Base-by-base conservation (phyloP, 192 early-diverging fungal genomes). In the Rhizophagus clarus region DNA sequence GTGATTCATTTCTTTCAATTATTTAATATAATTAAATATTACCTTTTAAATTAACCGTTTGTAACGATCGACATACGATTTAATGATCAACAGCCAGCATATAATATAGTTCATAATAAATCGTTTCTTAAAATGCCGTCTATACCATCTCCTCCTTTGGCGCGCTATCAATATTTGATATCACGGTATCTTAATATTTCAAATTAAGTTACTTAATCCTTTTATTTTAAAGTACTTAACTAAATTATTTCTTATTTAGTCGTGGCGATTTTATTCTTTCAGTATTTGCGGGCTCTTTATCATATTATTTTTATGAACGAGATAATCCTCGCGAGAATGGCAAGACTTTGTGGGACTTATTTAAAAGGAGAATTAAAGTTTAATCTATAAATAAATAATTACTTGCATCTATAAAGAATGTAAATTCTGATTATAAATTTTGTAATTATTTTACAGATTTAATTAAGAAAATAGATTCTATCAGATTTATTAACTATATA, bases 241-340 rank as follows among this genome's bases (percentile, higher is more conserved):
- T 22, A 56, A 56, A 56, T 56, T 56, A 17, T 69, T 69, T 1
- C 3, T 34, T 31, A 20, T 22, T 8, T n/a, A 69, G 67, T 1
- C 67, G 67, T 9, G 67, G 67, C 2, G 67, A 69, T 22, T 20
- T 69, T 34, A n/a, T 37, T 29, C 34, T 69, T 20, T 69, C 67
- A 37, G 67, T 69, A 17, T 69, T 69, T 69, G 67, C 67, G 2
- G 67, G 67, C 17, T 34, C 67, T 20, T 69, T 69, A 22, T 69
- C 67, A 29, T 69, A 69, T 69, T 69, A 69, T 69, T 69, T 34
- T 4, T 69, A 69, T n/a, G 67, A 69, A 69, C 24, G 2, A 29
- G 34, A 28, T 37, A 69, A 69, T 69, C 29, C 67, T 20, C 67
- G 67, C 17, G 67, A 69, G 29, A 29, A 29, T 14, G 67, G 28